Percentiles rank a stretch among this genome's conserved stretches.
Evolutionary conservation across 1,284 basidiomycete genomes (phyloP).

Genomic region (Ganoderma sp.): DNA sequence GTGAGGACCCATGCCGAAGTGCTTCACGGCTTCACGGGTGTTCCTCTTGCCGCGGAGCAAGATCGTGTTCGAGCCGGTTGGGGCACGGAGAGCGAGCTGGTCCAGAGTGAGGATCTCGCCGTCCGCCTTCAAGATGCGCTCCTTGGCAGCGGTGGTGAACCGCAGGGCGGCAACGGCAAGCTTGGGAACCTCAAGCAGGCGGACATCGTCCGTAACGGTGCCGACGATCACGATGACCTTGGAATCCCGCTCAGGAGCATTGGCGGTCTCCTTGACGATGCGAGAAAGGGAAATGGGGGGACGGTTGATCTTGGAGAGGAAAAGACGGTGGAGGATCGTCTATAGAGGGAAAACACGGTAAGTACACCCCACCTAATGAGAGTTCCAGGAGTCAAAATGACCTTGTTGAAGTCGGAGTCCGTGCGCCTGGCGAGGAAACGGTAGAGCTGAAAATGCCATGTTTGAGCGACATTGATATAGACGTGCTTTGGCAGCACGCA

Average conservation of each 20-base stretch:
- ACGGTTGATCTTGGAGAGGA: slow-evolving; percentile 97
- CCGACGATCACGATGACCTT: slow-evolving; percentile 93
- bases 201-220: slow-evolving; percentile 96
- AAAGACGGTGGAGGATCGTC: slow-evolving; percentile 95
- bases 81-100: slow-evolving; percentile 93
- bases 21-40: slow-evolving; percentile 92
- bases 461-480: not conserved
- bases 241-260: slow-evolving; percentile 70
- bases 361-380: slow-evolving; percentile 10
- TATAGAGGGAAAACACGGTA: slow-evolving; percentile 39
- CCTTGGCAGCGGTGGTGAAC: slow-evolving; percentile 93
- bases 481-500: slow-evolving; percentile 43
- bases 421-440: slow-evolving; percentile 99
- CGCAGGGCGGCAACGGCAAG: slow-evolving; percentile 93
- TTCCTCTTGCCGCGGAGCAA: slow-evolving; percentile 92
- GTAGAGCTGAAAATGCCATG: slow-evolving; percentile 76
- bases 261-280: slow-evolving; percentile 82
- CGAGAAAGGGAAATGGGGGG: slow-evolving; percentile 95
- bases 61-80: slow-evolving; percentile 95
- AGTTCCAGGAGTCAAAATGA: slow-evolving; percentile 38
- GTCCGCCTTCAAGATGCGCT: slow-evolving; percentile 94
- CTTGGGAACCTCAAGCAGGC: slow-evolving; percentile 88
- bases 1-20: slow-evolving; percentile 95
- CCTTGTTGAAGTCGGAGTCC: slow-evolving; percentile 97
- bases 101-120: slow-evolving; percentile 96